Conservation (phyloP, 805 yeast genomes). For the Sugiyamaella mastotermitis region DNA sequence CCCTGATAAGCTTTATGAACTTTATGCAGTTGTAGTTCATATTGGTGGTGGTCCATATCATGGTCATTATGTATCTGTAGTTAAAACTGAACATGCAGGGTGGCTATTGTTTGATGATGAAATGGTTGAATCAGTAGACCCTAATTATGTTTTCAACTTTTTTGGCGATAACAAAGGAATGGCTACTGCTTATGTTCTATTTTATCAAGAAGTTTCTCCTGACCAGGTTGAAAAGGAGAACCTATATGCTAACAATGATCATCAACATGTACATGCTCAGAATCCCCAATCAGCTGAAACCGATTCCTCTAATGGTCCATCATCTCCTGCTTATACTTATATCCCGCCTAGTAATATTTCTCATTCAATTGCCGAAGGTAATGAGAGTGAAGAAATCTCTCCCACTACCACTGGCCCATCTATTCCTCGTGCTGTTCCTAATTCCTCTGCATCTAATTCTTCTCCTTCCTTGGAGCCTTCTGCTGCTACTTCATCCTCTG, state of each 20-base stretch:
- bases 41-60: slow-evolving; percentile 98
- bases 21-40: slow-evolving; percentile 84
- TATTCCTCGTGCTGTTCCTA: too few relatives aligned
- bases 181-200: slow-evolving; percentile 86
- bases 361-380: slow-evolving; percentile 7
- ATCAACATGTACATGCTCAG: slow-evolving; percentile 19
- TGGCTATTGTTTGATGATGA: slow-evolving; percentile 97
- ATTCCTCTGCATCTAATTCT: slow-evolving; percentile 4
- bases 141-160: slow-evolving; percentile 72
- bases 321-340: slow-evolving; percentile 6
- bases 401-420: slow-evolving; percentile 5
- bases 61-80: slow-evolving; percentile 88
- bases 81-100: slow-evolving; percentile 69
- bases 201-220: slow-evolving; percentile 53
- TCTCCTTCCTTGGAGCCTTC: slow-evolving; percentile 5
- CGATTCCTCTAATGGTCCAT: slow-evolving; percentile 4
- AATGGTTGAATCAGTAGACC: slow-evolving; percentile 83
- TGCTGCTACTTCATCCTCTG: slow-evolving; percentile 1
- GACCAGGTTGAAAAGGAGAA: slow-evolving; percentile 22
- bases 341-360: background rate
- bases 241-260: slow-evolving; percentile 25
- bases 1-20: slow-evolving; percentile 62
- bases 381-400: slow-evolving; percentile 1
- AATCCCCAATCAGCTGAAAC: slow-evolving; percentile 14
- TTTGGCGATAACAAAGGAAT: slow-evolving; percentile 84